Base-by-base conservation (phyloP, 345 rosid species). In the Limnanthes douglasii region DNA sequence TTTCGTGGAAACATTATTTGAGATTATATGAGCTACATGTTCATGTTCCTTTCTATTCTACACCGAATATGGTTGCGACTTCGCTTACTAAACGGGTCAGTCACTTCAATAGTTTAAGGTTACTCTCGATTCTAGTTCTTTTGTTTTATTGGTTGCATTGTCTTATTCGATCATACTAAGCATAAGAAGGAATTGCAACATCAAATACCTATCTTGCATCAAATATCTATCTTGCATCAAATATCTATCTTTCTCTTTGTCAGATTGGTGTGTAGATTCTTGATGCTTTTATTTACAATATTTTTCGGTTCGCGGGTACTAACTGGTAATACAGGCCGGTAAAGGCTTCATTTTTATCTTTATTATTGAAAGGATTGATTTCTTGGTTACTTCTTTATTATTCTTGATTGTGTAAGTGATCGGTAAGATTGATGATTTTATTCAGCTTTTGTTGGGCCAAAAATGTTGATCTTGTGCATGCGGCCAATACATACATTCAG, bases 1-100 rank as follows among this genome's bases (percentile, higher is more conserved):
- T n/a, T n/a, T n/a, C n/a, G n/a, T n/a, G 94, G 82, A 34, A 86
- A 88, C 18, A 93, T 86, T 41, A 33, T 82, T 32, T 78, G 93
- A n/a, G 94, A 86, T 45, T 71, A 67, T 29, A 56, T 69, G 68
- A 62, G 73, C 39, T 77, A 78, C 41, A 45, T 57, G 39, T 86
- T 86, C 64, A 82, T 86, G 94, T 82, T 78, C 66, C 85, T 86
- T 31, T 75, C 94, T 1, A 66, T 86, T 49, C 93, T 49, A 86
- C 97, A 33, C 81, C 94, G 5, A 86, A 86, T 55, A 60, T 86
- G 86, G 86, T 86, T 13, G 94, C 97, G 35, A 86, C 85, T 43
- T 75, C 97, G 37, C 93, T 82, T 29, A 77, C 97, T 31, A 68
- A 58, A 59, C 63, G 61, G 80, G 97, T 81, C 39, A 57, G 69